Conservation (phyloP, 352 stramenopile genomes). For the Pythium chondricola region DNA sequence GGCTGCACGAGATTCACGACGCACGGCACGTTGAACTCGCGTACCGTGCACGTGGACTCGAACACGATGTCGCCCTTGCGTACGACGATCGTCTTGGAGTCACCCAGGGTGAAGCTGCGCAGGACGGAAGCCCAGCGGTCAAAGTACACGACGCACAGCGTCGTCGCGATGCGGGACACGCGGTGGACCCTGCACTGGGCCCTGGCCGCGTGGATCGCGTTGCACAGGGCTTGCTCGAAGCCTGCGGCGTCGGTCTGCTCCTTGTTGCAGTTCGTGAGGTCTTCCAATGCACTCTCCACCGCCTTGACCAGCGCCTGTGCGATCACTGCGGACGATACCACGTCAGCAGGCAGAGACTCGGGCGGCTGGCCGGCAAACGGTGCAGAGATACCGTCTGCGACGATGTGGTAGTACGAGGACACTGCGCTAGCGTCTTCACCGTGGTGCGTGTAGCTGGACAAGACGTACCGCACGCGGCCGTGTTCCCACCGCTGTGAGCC, state of each 20-base stretch:
- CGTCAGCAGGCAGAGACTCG: conserved; percentile 6
- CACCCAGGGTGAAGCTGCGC: conserved; percentile 64
- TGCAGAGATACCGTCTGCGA: conserved; percentile 68
- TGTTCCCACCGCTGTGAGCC: conserved; percentile 16
- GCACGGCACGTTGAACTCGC: conserved; percentile 77
- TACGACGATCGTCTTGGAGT: conserved; percentile 71
- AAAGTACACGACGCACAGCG: conserved; percentile 66
- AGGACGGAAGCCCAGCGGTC: conserved; percentile 58
- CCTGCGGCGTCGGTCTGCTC: conserved; percentile 24
- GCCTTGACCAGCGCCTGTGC: conserved; percentile 43
- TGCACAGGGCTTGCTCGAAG: conserved; percentile 48
- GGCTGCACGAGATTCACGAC: conserved; percentile 59
- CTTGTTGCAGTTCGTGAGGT: conserved; percentile 51
- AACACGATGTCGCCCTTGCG: conserved; percentile 43
- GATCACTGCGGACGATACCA: conserved; percentile 53
- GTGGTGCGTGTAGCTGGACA: conserved; percentile 41
- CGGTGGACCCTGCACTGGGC: conserved; percentile 52
- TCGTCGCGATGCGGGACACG: conserved; percentile 59
- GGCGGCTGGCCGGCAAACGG: conserved; percentile 37
- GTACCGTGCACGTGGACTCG: conserved; percentile 56
- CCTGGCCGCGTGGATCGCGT: conserved; percentile 47
- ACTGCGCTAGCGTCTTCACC: conserved; percentile 62
- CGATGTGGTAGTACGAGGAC: conserved; percentile 65
- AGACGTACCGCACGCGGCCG: conserved; percentile 35
- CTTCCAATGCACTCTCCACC: conserved; percentile 38